Conservation (phyloP, 2,329 filamentous ascomycete genomes). For the Paracorniculantispora psalliotae region DNA sequence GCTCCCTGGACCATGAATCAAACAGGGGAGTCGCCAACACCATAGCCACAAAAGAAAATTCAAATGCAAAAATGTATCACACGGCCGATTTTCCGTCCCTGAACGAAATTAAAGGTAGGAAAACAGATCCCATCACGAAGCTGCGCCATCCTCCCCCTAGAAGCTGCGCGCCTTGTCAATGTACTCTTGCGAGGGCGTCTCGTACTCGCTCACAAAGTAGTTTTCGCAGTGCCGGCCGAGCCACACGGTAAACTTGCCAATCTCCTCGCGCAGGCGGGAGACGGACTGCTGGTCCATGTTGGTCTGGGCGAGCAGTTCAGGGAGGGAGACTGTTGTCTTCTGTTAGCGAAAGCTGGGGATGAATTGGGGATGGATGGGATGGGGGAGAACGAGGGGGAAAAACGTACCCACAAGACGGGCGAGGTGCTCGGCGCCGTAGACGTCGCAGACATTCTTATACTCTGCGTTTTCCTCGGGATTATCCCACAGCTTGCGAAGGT, state of each 20-base stretch:
- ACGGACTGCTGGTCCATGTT: constrained; percentile 96
- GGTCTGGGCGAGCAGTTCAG: constrained; percentile 91
- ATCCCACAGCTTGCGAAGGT: constrained; percentile 67
- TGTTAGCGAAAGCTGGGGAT: not conserved
- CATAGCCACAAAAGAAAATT: not conserved
- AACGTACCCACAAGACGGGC: constrained; percentile 77
- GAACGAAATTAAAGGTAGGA: too few relatives aligned
- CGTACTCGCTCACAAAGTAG: constrained; percentile 76
- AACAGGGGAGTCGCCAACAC: not conserved
- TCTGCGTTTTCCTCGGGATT: constrained; percentile 57
- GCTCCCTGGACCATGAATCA: not conserved
- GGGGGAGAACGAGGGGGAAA: not conserved
- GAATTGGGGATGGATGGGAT: not conserved
- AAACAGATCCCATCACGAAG: too few relatives aligned
- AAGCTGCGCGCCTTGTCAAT: constrained; percentile 58
- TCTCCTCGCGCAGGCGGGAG: constrained; percentile 80
- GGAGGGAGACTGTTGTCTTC: constrained; percentile 65
- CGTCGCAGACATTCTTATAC: constrained; percentile 68
- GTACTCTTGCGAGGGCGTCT: constrained; percentile 66
- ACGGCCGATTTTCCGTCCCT: too few relatives aligned
- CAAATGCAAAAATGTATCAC: not conserved
- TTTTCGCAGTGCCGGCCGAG: constrained; percentile 68
- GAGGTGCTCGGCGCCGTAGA: constrained; percentile 91
- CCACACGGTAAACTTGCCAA: constrained; percentile 82
- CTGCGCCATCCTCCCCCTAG: too few relatives aligned